phyloP scores from a whole-genome alignment of 192 early-diverging fungal genomes.

The Backusella mclennaniae region DNA sequence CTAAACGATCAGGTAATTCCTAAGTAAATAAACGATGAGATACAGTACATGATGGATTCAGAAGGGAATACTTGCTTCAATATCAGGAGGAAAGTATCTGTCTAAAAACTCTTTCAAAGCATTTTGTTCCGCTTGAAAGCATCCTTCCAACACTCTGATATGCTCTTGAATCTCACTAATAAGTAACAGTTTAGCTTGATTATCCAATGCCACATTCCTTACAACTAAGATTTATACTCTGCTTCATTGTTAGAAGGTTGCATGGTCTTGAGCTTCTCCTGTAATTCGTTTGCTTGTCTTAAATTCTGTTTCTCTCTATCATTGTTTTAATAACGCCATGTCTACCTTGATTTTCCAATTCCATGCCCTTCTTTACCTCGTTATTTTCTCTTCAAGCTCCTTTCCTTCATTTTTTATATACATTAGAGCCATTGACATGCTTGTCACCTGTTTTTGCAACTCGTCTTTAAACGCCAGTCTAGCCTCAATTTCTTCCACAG shows the following conservation, averaged over 20 bases:
- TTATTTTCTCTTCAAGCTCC: not conserved
- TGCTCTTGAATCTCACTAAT: not conserved
- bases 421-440: not conserved
- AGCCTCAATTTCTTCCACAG: not conserved
- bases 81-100: slow-evolving; percentile 29
- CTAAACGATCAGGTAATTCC: not conserved
- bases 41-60: not conserved
- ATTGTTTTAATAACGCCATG: not conserved
- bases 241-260: not conserved
- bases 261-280: not conserved
- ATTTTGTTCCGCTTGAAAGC: not conserved
- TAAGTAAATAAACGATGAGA: not conserved
- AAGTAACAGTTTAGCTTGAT: not conserved
- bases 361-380: not conserved
- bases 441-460: not conserved
- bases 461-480: slow-evolving; percentile 6
- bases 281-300: not conserved
- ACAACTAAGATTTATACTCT: not conserved
- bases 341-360: not conserved
- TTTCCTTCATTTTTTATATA: not conserved
- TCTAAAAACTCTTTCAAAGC: slow-evolving; percentile 31
- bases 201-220: not conserved
- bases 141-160: not conserved
- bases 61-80: slow-evolving; percentile 11
- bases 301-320: not conserved